A percentile compares a stretch with the other conserved stretches of the same genome.
phyloP scores from a whole-genome alignment of 495 filamentous ascomycete genomes.

The Pyrenula massariospora region DNA sequence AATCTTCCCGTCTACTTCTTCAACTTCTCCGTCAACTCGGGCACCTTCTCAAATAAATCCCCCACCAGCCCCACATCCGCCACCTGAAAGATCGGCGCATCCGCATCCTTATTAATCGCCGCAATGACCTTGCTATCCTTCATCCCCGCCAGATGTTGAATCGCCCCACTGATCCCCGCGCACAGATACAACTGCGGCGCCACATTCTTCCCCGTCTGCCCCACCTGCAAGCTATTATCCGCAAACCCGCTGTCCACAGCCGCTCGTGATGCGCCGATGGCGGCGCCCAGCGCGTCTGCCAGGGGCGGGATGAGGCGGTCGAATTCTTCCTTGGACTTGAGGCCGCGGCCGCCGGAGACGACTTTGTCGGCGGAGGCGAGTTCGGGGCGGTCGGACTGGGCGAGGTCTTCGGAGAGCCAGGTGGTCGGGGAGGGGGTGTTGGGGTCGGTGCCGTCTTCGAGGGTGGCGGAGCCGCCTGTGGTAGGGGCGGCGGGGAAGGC shows the following conservation, averaged over 20 bases:
- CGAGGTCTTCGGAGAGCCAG: slow-evolving; percentile 89
- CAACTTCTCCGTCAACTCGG: slow-evolving; percentile 92
- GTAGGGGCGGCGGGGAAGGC: slow-evolving; percentile 53
- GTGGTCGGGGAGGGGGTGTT: slow-evolving; percentile 60
- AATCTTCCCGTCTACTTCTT: too few relatives aligned
- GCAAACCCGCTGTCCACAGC: slow-evolving; percentile 97
- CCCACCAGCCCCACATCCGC: slow-evolving; percentile 92
- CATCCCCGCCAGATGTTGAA: slow-evolving; percentile 98
- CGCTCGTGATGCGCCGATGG: slow-evolving; percentile 86
- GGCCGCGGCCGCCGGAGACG: slow-evolving; percentile 85
- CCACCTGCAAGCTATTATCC: slow-evolving; percentile 98
- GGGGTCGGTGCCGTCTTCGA: slow-evolving; percentile 34
- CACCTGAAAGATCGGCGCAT: slow-evolving; percentile 97
- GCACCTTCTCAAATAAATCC: slow-evolving; percentile 90
- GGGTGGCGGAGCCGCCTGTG: slow-evolving; percentile 35
- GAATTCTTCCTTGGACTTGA: slow-evolving; percentile 97
- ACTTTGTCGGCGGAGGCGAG: slow-evolving; percentile 78
- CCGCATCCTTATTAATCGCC: slow-evolving; percentile 93
- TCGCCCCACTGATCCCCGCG: slow-evolving; percentile 91
- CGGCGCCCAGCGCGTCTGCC: slow-evolving; percentile 83
- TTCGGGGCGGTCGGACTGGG: slow-evolving; percentile 91
- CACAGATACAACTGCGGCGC: slow-evolving; percentile 92
- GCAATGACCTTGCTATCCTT: slow-evolving; percentile 99
- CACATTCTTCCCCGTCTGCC: slow-evolving; percentile 97
- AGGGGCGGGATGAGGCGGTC: slow-evolving; percentile 83